Evolutionary conservation across 306 rosid genomes (phyloP), one percentile per base, ranked within the genome.

Genomic region (Coriaria nepalensis): DNA sequence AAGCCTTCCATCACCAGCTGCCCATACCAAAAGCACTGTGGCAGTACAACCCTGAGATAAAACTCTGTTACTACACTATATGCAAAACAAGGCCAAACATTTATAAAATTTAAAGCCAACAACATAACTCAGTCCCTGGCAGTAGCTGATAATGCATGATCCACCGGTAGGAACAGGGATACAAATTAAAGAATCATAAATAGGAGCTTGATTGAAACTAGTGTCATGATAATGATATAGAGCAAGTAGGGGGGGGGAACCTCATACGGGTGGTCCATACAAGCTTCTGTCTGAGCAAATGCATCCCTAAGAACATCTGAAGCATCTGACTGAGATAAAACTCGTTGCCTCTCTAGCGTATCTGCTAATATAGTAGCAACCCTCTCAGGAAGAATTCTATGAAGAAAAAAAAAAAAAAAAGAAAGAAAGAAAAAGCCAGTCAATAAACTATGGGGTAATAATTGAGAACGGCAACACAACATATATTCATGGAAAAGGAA

Each of bases 41-140:
- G 98, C 98, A 50, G 98, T 92, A 76, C 98, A 92, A 49, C 98
- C 98, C 98, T 92, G 87, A 45, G 55, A 59, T n/a, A n/a, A 43
- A 33, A 64, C 61, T 57, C 64, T 54, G 53, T 55, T 13, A 43
- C 40, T 38, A 8, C 39, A 57, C 56, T 42, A 63, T 45, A 35
- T 53, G 56, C 43, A 49, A 54, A 56, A n/a, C n/a, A n/a, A n/a
- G n/a, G n/a, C n/a, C n/a, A n/a, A n/a, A n/a, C n/a, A n/a, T n/a
- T n/a, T n/a, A n/a, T n/a, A n/a, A n/a, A n/a, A n/a, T n/a, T n/a
- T n/a, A n/a, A n/a, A n/a, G n/a, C n/a, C n/a, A n/a, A n/a, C n/a
- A n/a, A n/a, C n/a, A n/a, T n/a, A n/a, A n/a, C n/a, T n/a, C n/a
- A n/a, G n/a, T n/a, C n/a, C n/a, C n/a, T n/a, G n/a, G n/a, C n/a